These are phyloP conservation scores for Mycoemilia scoparia DNA, from an alignment of 192 early-diverging fungal species.

Conservation along the genomic window DNA sequence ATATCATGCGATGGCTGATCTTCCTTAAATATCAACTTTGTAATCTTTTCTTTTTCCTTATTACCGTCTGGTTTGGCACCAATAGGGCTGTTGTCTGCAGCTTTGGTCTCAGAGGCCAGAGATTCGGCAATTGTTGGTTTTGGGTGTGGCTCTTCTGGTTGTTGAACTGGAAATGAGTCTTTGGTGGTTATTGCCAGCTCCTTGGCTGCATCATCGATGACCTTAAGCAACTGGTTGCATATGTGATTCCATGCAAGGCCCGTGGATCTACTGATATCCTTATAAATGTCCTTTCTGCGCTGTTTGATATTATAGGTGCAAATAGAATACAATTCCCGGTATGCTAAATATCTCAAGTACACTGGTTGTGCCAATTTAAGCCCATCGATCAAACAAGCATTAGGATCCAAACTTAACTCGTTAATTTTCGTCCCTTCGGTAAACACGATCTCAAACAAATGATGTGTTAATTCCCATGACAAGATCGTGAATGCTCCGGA, in stretches of 20 bases:
- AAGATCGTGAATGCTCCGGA: slow-evolving; percentile 10
- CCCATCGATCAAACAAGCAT: slow-evolving; percentile 17
- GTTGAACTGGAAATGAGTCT: background rate
- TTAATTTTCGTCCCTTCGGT: slow-evolving; percentile 26
- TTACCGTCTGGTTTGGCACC: too few species aligned
- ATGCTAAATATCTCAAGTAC: slow-evolving; percentile 22
- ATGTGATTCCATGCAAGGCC: slow-evolving; percentile 23
- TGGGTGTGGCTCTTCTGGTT: slow-evolving; percentile 1
- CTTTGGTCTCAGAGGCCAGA: too few species aligned
- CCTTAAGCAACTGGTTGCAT: slow-evolving; percentile 15
- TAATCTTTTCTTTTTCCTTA: too few species aligned
- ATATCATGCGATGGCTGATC: too few species aligned
- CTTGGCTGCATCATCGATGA: slow-evolving; percentile 12
- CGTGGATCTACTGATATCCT: slow-evolving; percentile 16
- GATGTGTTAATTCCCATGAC: slow-evolving; percentile 27
- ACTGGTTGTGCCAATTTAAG: slow-evolving; percentile 7
- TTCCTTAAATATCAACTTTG: too few species aligned
- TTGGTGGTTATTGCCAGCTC: slow-evolving; percentile 3
- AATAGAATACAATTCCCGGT: slow-evolving; percentile 24
- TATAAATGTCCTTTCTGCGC: slow-evolving; percentile 13
- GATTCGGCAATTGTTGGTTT: too few species aligned
- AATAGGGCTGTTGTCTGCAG: too few species aligned
- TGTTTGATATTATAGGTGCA: slow-evolving; percentile 10
- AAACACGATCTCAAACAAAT: slow-evolving; percentile 21
- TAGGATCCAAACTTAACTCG: slow-evolving; percentile 21